Conservation (phyloP, 2,329 filamentous ascomycete genomes). For the Aspergillus floridensis region DNA sequence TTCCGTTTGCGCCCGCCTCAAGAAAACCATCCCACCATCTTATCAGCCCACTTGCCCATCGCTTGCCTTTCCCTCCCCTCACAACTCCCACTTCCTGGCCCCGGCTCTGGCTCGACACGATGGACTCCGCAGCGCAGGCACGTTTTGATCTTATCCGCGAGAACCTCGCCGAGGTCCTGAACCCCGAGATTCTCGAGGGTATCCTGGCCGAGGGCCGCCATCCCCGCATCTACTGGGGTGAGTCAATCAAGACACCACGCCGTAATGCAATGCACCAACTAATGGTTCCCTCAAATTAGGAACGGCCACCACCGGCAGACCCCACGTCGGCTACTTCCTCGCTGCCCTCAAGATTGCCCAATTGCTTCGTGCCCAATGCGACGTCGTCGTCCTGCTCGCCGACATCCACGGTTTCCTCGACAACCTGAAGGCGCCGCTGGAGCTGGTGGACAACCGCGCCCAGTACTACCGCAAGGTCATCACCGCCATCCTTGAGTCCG, state of each 20-base stretch:
- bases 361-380: conserved; percentile 78
- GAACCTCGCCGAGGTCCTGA: conserved; percentile 79
- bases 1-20: not conserved
- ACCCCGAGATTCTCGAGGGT: conserved; percentile 54
- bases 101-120: not conserved
- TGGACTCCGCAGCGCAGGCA: not conserved
- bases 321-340: conserved; percentile 84
- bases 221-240: conserved; percentile 36
- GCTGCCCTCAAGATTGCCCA: conserved; percentile 87
- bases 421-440: conserved; percentile 68
- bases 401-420: conserved; percentile 60
- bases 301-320: conserved; percentile 80
- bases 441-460: conserved; percentile 77
- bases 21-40: not conserved
- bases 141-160: conserved; percentile 62
- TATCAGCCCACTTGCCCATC: not conserved
- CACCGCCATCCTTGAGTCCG: conserved; percentile 69
- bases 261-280: not conserved
- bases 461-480: conserved; percentile 81
- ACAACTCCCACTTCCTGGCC: not conserved
- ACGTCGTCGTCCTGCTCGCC: conserved; percentile 71
- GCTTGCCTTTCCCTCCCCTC: not conserved
- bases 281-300: conserved; percentile 12
- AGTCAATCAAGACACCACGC: conserved; percentile 1
- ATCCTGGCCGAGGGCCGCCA: conserved; percentile 30